Percentiles rank a stretch among this genome's conserved stretches.
Evolutionary conservation across 2,329 filamentous ascomycete genomes (phyloP).

Genomic region (Cadophora sp.): DNA sequence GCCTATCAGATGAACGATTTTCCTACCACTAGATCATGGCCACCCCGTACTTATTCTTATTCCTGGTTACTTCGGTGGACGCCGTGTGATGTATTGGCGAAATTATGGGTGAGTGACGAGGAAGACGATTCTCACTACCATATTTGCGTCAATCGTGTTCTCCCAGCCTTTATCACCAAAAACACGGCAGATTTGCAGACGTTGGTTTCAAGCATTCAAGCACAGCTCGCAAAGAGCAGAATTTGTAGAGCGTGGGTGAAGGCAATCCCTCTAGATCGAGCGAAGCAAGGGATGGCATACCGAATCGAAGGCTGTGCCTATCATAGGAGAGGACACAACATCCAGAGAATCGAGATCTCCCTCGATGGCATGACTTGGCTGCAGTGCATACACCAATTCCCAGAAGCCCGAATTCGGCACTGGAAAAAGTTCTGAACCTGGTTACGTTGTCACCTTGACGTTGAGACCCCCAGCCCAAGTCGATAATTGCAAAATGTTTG

Average conservation of each 20-base stretch:
- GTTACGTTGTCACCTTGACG: constrained; percentile 14
- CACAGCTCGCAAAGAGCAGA: constrained; percentile 20
- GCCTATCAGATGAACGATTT: constrained; percentile 56
- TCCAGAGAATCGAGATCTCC: constrained; percentile 56
- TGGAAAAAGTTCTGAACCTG: constrained; percentile 16
- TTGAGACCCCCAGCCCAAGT: constrained; percentile 2
- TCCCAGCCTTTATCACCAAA: constrained; percentile 17
- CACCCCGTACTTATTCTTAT: constrained; percentile 51
- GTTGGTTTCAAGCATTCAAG: constrained; percentile 15
- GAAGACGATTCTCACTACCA: constrained; percentile 42
- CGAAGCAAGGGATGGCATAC: constrained; percentile 4
- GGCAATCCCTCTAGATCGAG: constrained; percentile 44
- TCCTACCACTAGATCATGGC: constrained; percentile 54
- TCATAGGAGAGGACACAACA: constrained; percentile 56
- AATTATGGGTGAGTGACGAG: constrained; percentile 50
- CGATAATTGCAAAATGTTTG: not conserved
- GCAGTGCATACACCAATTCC: constrained; percentile 17
- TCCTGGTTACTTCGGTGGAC: constrained; percentile 53
- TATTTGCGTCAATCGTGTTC: constrained; percentile 19
- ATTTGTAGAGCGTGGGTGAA: constrained; percentile 18
- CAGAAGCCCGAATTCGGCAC: constrained; percentile 10
- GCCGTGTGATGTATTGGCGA: constrained; percentile 56
- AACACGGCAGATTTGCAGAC: constrained; percentile 44
- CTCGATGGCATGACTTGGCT: constrained; percentile 54
- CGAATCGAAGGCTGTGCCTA: constrained; percentile 56